Conservation (phyloP, 306 rosid genomes). For the apple (Malus domestica) region DNA sequence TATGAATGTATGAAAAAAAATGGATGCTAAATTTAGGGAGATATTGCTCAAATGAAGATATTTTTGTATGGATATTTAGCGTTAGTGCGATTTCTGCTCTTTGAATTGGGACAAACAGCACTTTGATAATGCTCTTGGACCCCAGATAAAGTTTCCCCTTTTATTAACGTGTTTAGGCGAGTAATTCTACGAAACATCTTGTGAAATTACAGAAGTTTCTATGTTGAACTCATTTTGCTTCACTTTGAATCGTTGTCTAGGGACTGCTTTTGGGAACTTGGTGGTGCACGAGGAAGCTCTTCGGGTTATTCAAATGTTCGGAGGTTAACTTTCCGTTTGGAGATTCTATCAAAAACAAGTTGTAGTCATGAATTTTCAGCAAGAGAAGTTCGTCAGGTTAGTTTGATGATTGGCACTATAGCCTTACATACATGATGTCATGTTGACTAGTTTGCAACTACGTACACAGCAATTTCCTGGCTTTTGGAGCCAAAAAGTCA, state of each 20-base stretch:
- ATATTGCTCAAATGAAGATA: not conserved
- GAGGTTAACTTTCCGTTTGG: slow-evolving; percentile 22
- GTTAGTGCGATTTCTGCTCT: not conserved
- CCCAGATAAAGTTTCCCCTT: not conserved
- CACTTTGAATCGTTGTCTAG: slow-evolving; percentile 19
- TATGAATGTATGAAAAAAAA: not conserved
- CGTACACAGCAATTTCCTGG: not conserved
- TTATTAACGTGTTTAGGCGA: not conserved
- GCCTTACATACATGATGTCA: not conserved
- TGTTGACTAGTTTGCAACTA: not conserved
- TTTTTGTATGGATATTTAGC: not conserved
- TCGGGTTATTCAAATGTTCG: slow-evolving; percentile 7
- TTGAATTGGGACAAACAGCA: not conserved
- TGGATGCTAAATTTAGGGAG: not conserved
- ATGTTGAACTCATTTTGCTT: not conserved
- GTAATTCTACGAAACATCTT: slow-evolving; percentile 8
- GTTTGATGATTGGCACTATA: slow-evolving; percentile 12
- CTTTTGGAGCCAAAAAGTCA: not conserved
- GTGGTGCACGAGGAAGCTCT: slow-evolving; percentile 27
- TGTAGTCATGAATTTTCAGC: slow-evolving; percentile 49
- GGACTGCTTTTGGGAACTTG: slow-evolving; percentile 29
- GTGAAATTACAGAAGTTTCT: not conserved
- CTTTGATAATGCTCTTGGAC: not conserved
- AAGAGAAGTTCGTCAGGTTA: slow-evolving; percentile 54
- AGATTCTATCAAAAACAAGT: not conserved